Conservation (phyloP, 352 stramenopile species). For the Phytophthora tubulina region DNA sequence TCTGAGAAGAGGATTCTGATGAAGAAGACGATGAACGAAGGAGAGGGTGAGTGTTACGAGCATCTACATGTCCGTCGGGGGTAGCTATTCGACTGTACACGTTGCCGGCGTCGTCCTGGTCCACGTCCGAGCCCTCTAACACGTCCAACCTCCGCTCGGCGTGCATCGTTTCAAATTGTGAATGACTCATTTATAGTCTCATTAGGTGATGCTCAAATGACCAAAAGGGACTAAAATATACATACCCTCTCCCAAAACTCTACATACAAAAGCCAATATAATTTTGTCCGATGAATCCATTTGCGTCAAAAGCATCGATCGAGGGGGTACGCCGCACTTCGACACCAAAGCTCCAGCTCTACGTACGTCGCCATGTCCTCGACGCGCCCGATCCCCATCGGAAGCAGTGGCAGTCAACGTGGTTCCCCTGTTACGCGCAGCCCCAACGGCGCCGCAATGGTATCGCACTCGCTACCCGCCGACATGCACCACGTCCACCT, state of each 20-base stretch:
- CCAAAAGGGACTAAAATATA: conserved; percentile 4
- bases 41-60: neutral
- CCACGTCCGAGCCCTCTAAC: conserved; percentile 28
- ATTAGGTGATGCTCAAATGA: neutral
- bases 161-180: neutral
- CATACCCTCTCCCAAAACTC: conserved; percentile 17
- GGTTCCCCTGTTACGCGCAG: conserved; percentile 46
- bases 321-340: conserved; percentile 16
- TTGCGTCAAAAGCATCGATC: conserved; percentile 19
- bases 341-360: conserved; percentile 18
- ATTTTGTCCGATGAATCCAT: conserved; percentile 18
- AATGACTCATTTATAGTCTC: neutral
- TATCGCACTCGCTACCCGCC: conserved; percentile 75
- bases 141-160: conserved; percentile 32
- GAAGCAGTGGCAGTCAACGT: conserved; percentile 53
- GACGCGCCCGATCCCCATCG: conserved; percentile 67
- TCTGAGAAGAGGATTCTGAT: conserved; percentile 33
- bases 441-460: conserved; percentile 24
- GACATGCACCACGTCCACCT: conserved; percentile 56
- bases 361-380: conserved; percentile 42
- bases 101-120: conserved; percentile 17
- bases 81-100: conserved; percentile 25
- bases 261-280: conserved; percentile 7
- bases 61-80: conserved; percentile 7
- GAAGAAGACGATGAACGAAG: conserved; percentile 23